phyloP scores from a whole-genome alignment of 345 rosid species.

The Salix koriyanagi region DNA sequence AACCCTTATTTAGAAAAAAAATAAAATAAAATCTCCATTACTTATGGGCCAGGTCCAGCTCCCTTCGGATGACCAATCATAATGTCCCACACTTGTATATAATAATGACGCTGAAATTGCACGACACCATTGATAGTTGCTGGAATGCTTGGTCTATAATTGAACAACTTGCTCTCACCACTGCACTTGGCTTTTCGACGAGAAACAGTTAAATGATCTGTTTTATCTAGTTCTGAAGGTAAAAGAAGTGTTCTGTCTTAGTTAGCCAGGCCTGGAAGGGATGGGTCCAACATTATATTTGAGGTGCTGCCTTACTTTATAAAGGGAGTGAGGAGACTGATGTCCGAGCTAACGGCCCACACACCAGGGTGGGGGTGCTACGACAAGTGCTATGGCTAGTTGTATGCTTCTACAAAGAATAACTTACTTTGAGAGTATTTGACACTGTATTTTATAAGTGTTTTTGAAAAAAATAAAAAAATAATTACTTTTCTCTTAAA shows the following conservation, averaged over 20 bases:
- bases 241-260: not conserved
- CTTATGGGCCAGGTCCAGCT: not conserved
- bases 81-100: no score
- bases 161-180: not conserved
- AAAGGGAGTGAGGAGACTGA: slow-evolving; percentile 67
- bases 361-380: slow-evolving; percentile 45
- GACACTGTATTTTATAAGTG: no score
- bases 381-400: slow-evolving; percentile 37
- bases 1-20: no score
- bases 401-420: slow-evolving; percentile 26
- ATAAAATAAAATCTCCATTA: not conserved
- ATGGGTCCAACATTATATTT: not conserved
- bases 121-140: not conserved
- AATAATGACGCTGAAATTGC: not conserved
- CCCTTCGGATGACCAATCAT: no score
- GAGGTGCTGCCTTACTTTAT: slow-evolving; percentile 32
- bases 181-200: not conserved
- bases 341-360: slow-evolving; percentile 70
- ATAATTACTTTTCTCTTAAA: no score
- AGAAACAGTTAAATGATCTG: not conserved
- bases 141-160: no score
- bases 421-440: no score
- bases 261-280: not conserved
- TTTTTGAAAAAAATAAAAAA: no score
- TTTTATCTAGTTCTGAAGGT: not conserved